Evolutionary conservation across 768 basidiomycete species (phyloP).

Genomic region (Asterophora lycoperdoides): DNA sequence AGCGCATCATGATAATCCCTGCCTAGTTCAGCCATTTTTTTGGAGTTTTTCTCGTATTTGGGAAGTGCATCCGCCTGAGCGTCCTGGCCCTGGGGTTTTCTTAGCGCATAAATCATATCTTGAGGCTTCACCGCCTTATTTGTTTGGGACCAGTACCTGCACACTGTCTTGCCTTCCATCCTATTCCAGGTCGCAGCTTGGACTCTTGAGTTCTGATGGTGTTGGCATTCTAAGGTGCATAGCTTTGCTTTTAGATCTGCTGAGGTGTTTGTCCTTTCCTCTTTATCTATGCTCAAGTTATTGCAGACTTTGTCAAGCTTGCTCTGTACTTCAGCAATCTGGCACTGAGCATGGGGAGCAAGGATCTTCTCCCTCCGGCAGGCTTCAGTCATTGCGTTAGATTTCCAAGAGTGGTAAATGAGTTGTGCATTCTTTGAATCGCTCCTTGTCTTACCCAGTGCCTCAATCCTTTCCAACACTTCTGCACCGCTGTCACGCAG

Average conservation of each 20-base stretch:
- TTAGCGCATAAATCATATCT: slow-evolving; percentile 10
- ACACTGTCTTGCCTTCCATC: slow-evolving; percentile 13
- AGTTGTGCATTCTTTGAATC: no score
- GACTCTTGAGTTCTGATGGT: slow-evolving; percentile 4
- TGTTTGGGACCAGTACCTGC: slow-evolving; percentile 8
- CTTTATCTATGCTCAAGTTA: background rate
- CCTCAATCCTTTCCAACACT: no score
- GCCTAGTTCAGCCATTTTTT: slow-evolving; percentile 5
- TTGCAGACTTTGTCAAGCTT: background rate
- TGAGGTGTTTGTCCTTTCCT: background rate
- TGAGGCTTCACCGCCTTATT: slow-evolving; percentile 12
- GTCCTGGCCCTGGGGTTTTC: no score
- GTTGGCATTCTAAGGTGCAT: background rate
- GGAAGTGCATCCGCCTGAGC: background rate
- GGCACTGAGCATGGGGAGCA: background rate
- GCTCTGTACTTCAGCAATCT: background rate
- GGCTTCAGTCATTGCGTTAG: no score
- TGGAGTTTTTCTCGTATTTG: background rate
- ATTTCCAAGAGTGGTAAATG: no score
- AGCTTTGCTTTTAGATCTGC: slow-evolving; percentile 6
- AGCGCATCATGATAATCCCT: slow-evolving; percentile 4
- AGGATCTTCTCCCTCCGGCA: no score
- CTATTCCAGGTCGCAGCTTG: background rate
- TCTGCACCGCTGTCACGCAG: no score
- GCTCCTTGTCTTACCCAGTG: no score